Percentiles rank a stretch among this genome's conserved stretches.
Conservation (phyloP, 1,284 basidiomycete genomes). For the Coniferiporia sulphurascens region DNA sequence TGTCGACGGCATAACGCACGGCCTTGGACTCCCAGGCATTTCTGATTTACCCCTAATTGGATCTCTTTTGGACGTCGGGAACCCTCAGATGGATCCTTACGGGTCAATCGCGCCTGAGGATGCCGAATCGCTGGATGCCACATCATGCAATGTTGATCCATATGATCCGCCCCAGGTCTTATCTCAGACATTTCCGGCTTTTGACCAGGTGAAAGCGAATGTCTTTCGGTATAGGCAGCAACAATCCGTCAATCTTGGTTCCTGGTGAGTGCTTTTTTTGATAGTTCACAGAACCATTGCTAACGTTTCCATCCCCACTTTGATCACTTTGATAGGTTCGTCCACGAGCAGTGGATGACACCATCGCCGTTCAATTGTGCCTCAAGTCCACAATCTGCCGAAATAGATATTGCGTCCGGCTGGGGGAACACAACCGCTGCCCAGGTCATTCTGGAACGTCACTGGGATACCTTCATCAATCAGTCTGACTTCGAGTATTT, state of each 20-base stretch:
- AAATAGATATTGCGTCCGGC: conserved; percentile 51
- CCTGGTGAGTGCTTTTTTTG: conserved; percentile 38
- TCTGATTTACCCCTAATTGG: conserved; percentile 14
- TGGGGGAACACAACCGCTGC: conserved; percentile 47
- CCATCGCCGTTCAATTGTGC: conserved; percentile 66
- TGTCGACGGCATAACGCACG: too few species aligned
- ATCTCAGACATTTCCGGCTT: conserved; percentile 42
- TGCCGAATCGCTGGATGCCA: too few species aligned
- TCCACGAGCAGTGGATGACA: conserved; percentile 77
- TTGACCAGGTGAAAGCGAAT: conserved; percentile 41
- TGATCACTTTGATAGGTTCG: conserved; percentile 48
- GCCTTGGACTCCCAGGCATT: too few species aligned
- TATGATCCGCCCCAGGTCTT: conserved; percentile 34
- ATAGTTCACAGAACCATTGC: too few species aligned
- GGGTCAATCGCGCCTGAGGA: too few species aligned
- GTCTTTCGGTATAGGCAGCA: conserved; percentile 63
- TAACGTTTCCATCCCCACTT: too few species aligned
- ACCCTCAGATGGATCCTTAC: too few species aligned
- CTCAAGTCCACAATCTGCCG: conserved; percentile 45
- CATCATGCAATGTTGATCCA: conserved; percentile 31
- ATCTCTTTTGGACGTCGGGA: conserved; percentile 4
- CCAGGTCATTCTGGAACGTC: conserved; percentile 56
- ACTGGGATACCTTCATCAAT: conserved; percentile 78
- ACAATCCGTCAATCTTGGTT: conserved; percentile 62
- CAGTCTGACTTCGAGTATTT: conserved; percentile 61